Evolutionary conservation across 768 basidiomycete species (phyloP).

Genomic region (Boletales sp.): DNA sequence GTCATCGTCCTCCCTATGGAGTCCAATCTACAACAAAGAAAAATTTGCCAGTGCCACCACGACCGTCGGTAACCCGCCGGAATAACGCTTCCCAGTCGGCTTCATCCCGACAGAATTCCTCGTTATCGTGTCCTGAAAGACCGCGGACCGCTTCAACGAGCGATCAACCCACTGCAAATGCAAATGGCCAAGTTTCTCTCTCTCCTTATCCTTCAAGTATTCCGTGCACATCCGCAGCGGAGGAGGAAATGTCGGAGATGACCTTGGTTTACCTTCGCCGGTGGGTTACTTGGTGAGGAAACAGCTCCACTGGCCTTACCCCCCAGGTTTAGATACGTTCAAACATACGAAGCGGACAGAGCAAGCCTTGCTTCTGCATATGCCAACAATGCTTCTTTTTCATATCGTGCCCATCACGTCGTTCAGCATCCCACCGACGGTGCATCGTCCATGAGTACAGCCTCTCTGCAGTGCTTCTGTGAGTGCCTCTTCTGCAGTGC

Average conservation of each 20-base stretch:
- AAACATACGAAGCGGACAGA: slow-evolving; percentile 31
- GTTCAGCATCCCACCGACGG: not conserved
- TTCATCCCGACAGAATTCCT: not conserved
- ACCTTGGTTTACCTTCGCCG: slow-evolving; percentile 26
- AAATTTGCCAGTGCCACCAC: slow-evolving; percentile 21
- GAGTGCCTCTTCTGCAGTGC: slow-evolving; percentile 2
- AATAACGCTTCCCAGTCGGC: slow-evolving; percentile 1
- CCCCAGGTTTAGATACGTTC: slow-evolving; percentile 23
- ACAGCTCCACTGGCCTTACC: slow-evolving; percentile 1
- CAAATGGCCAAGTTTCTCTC: not conserved
- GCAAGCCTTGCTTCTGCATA: slow-evolving; percentile 32
- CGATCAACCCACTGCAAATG: not conserved
- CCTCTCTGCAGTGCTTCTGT: slow-evolving; percentile 14
- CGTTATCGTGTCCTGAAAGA: not conserved
- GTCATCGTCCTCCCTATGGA: not conserved
- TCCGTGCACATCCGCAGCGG: slow-evolving; percentile 3
- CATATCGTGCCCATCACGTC: slow-evolving; percentile 22
- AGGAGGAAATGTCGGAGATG: slow-evolving; percentile 28
- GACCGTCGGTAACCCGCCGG: slow-evolving; percentile 7
- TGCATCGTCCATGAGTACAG: not conserved
- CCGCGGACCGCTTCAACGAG: not conserved
- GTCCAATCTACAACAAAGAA: slow-evolving; percentile 3
- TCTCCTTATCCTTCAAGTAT: not conserved
- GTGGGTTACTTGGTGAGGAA: slow-evolving; percentile 15
- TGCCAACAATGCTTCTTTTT: slow-evolving; percentile 28